phyloP scores from a whole-genome alignment of 169 alveolate genomes.

The Amoebophrya sp. region DNA sequence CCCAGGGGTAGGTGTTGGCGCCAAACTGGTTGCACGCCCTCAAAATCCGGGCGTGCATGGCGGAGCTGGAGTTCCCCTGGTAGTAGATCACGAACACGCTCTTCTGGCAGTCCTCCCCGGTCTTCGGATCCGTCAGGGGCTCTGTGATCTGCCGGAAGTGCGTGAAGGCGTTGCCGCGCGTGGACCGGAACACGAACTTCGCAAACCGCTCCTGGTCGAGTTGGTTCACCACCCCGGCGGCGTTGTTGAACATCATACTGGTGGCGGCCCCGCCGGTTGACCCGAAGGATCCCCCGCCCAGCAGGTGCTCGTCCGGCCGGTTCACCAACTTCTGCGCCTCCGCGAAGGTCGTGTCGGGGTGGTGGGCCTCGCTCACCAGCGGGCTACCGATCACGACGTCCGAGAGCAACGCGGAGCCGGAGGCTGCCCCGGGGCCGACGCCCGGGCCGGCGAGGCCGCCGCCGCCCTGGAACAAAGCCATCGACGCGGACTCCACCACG shows the following conservation, averaged over 20 bases:
- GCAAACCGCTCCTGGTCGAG: slow-evolving; percentile 66
- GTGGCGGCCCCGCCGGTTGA: slow-evolving; percentile 72
- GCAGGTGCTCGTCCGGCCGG: background rate
- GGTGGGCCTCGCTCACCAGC: too few species aligned
- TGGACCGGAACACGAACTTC: slow-evolving; percentile 88
- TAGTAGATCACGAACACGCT: slow-evolving; percentile 87
- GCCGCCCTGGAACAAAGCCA: background rate
- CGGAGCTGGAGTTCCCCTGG: slow-evolving; percentile 70
- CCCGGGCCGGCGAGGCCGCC: too few species aligned
- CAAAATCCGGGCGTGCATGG: slow-evolving; percentile 75
- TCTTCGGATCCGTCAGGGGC: slow-evolving; percentile 56
- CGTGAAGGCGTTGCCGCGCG: slow-evolving; percentile 93
- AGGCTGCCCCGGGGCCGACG: too few species aligned
- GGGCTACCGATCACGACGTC: too few species aligned
- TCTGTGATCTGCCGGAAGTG: slow-evolving; percentile 75
- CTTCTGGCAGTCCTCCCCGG: slow-evolving; percentile 58
- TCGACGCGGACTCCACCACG: slow-evolving; percentile 19
- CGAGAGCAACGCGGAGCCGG: too few species aligned
- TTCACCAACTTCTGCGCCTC: background rate
- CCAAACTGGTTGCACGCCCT: slow-evolving; percentile 84
- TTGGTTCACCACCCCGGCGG: background rate
- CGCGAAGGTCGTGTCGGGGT: too few species aligned
- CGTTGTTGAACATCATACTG: slow-evolving; percentile 61
- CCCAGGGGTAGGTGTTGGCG: slow-evolving; percentile 76
- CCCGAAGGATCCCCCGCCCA: slow-evolving; percentile 49